Base-by-base conservation (phyloP, 73 alveolate genomes). In the Paramecium primaurelia region DNA sequence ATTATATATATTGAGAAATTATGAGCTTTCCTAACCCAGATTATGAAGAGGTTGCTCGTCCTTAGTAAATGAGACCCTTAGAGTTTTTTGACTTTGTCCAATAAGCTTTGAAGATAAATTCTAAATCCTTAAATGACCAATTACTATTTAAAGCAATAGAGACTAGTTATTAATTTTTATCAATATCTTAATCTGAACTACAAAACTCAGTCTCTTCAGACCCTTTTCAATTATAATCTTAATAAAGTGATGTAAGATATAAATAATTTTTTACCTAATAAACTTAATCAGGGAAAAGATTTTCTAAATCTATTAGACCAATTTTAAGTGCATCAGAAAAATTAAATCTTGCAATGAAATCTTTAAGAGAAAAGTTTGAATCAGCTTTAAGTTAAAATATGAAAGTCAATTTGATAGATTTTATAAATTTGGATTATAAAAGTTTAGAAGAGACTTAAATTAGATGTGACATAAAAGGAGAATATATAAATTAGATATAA, bases 11-110 rank as follows among this genome's bases (percentile, higher is more conserved):
- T 14, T 51, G 68, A 54, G 69, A 54, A 54, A 54, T 64, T 64
- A 49, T 32, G 47, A 64, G 84, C 47, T 64, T 64, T 34, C 84
- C 84, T 32, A 64, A 64, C 26, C 84, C 84, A 64, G 84, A 64
- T 64, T 64, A 34, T 64, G 47, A 32, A 64, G 84, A 28, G 30
- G 84, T 32, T 64, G 84, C 42, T 64, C 47, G 30, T 64, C 51
- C 42, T 25, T 64, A 34, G 28, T 14, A 28, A 32, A 32, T 64
- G 84, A 64, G 28, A 32, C 84, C 42, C 25, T 64, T 64, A 12
- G 84, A 64, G 26, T 32, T 64, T 32, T 64, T 64, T 7, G 84
- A 64, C 20, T 64, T 32, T 32, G 47, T 28, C 47, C 32, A 32
- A 34, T 32, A 64, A 26, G 42, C 84, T 4, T 26, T 64, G 54